A percentile compares a stretch with the other conserved stretches of the same genome.
phyloP scores from a whole-genome alignment of 2,329 filamentous ascomycete genomes.

The Pestalotiopsis sp. region DNA sequence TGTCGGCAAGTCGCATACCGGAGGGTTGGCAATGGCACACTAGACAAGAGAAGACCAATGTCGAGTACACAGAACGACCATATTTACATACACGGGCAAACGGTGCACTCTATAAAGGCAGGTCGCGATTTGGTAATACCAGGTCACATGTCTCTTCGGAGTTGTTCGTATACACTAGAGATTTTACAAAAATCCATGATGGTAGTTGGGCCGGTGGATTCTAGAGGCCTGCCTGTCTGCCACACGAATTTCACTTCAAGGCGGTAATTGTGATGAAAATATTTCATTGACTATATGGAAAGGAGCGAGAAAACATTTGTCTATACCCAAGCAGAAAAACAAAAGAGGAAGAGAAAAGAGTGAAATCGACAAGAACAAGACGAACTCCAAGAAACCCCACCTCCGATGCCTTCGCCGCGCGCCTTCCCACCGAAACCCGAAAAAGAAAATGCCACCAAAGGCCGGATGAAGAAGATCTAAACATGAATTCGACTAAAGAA shows the following conservation, averaged over 20 bases:
- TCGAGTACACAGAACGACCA: neutral
- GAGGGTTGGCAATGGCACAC: slow-evolving; percentile 1
- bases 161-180: no score
- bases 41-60: neutral
- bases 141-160: no score
- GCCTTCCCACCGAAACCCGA: neutral
- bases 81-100: neutral
- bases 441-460: neutral
- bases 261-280: neutral
- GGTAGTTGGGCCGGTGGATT: no score
- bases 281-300: neutral
- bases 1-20: neutral
- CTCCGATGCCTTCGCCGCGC: neutral
- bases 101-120: neutral
- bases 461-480: neutral
- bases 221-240: no score
- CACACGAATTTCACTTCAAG: no score
- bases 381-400: neutral
- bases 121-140: neutral
- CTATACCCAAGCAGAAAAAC: neutral
- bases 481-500: neutral
- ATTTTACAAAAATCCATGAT: no score
- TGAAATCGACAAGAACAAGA: neutral
- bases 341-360: neutral
- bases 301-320: neutral